Evolutionary conservation across 2,329 filamentous ascomycete species (phyloP), one percentile per base, ranked within the genome.

Genomic region (Aspergillus neoniger): DNA sequence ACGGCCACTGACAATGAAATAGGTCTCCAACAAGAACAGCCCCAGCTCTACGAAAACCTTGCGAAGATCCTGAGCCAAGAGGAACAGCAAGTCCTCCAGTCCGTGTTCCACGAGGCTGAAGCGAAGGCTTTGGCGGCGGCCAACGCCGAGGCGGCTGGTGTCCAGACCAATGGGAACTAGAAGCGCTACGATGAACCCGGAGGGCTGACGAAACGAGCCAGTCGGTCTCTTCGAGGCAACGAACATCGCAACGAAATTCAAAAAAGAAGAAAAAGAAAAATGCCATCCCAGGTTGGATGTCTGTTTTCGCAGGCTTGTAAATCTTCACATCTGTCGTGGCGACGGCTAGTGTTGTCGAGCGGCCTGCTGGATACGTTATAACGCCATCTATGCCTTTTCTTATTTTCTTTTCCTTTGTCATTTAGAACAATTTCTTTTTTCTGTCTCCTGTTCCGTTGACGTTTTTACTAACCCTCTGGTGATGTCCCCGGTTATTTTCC

Each of bases 11-110:
- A 73, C 56, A 48, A 25, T 23, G 9, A 49, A 23, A 21, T 73
- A 96, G 92, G 86, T 77, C 86, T 98, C 73, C 92, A 97, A 85
- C 88, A 90, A 79, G 90, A 93, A 70, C 92, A 97, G 72, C 93
- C 94, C 15, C 90, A 93, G 67, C 89, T 96, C 67, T 99, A 98
- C 75, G 82, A 88, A 47, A 88, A 83, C 61, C 83, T 99, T 60
- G 92, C 91, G 21, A 87, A 89, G 67, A 90, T 91, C 63, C 85
- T 98, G 43, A 88, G 86, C 39, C 82, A 87, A 0, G 91, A 95
- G 53, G 93, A 98, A 73, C 91, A 95, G 75, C 85, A 85, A 64
- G 84, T 96, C 52, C 85, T 98, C 63, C 88, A 96, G 74, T 85
- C 82, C 21, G 91, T 94, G 58, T 86, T 96, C 62, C 83, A 89